Evolutionary conservation across 1,284 basidiomycete species (phyloP).

Genomic region (Pseudozyma pruni): DNA sequence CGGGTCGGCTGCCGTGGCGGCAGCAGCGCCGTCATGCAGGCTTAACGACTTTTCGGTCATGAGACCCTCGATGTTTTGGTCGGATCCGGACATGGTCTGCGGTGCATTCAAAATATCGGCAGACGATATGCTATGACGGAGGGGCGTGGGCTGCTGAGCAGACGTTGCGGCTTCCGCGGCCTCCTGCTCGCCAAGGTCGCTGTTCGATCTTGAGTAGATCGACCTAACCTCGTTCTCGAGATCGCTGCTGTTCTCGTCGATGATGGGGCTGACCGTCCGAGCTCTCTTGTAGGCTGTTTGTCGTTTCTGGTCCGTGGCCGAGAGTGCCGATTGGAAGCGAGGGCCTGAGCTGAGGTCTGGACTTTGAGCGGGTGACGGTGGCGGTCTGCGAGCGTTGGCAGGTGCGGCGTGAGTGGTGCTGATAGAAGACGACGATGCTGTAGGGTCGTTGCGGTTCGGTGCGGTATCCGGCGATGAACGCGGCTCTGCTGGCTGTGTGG

Average conservation of each 20-base stretch:
- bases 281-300: constrained; percentile 37
- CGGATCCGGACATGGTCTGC: constrained; percentile 21
- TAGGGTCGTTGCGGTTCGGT: background rate
- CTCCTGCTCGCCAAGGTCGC: constrained; percentile 39
- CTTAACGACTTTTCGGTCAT: constrained; percentile 47
- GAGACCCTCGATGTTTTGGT: constrained; percentile 45
- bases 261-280: constrained; percentile 45
- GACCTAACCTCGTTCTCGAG: constrained; percentile 31
- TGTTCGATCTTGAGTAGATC: constrained; percentile 27
- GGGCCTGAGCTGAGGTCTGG: constrained; percentile 22
- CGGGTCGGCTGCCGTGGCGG: constrained; percentile 1
- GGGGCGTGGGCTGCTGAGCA: constrained; percentile 33
- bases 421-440: constrained; percentile 3
- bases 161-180: background rate
- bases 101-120: constrained; percentile 11
- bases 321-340: constrained; percentile 13
- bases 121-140: constrained; percentile 40
- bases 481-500: background rate
- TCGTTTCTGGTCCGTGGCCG: constrained; percentile 9
- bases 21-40: constrained; percentile 27
- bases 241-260: constrained; percentile 53
- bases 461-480: background rate
- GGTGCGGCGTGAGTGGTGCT: background rate
- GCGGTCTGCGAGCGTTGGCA: constrained; percentile 14
- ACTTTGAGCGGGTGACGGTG: constrained; percentile 28